phyloP scores from a whole-genome alignment of 1,284 basidiomycete species.

The Schizopora paradoxa region DNA sequence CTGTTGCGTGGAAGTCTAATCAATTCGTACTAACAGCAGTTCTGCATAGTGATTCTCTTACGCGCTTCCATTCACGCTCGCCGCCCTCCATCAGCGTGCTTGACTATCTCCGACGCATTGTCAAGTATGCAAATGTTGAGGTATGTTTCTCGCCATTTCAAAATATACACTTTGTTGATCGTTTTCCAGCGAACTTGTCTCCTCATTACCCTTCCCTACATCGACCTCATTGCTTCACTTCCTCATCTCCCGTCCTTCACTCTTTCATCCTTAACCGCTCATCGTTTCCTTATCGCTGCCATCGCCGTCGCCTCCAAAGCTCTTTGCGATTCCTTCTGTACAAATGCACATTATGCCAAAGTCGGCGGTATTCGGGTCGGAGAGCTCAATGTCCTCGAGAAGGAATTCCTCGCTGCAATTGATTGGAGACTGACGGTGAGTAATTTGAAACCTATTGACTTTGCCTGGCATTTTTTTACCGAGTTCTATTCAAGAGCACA shows the following conservation, averaged over 20 bases:
- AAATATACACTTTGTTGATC: neutral
- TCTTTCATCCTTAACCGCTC: constrained; percentile 89
- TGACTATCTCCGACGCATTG: constrained; percentile 88
- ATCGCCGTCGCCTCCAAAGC: constrained; percentile 87
- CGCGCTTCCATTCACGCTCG: constrained; percentile 89
- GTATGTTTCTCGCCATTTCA: constrained; percentile 37
- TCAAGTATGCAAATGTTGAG: constrained; percentile 90
- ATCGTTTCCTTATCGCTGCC: constrained; percentile 90
- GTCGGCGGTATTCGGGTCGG: constrained; percentile 87
- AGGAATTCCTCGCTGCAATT: constrained; percentile 84
- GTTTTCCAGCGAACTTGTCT: constrained; percentile 74
- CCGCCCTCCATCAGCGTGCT: constrained; percentile 79
- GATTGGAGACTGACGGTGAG: constrained; percentile 91
- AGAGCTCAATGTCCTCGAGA: constrained; percentile 89
- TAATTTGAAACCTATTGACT: constrained; percentile 24
- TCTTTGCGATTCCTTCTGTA: constrained; percentile 89
- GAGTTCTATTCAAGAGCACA: constrained; percentile 51
- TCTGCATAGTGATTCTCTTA: constrained; percentile 66
- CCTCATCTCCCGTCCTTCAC: constrained; percentile 83
- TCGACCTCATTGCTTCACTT: constrained; percentile 90
- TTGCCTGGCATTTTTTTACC: constrained; percentile 15
- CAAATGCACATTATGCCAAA: constrained; percentile 87
- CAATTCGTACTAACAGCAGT: constrained; percentile 20
- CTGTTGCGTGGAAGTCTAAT: constrained; percentile 18
- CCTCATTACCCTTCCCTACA: constrained; percentile 86